These are phyloP conservation scores for Cenchrus purpureus DNA, from an alignment of 176 grass and related monocot genomes.

Conservation along the genomic window DNA sequence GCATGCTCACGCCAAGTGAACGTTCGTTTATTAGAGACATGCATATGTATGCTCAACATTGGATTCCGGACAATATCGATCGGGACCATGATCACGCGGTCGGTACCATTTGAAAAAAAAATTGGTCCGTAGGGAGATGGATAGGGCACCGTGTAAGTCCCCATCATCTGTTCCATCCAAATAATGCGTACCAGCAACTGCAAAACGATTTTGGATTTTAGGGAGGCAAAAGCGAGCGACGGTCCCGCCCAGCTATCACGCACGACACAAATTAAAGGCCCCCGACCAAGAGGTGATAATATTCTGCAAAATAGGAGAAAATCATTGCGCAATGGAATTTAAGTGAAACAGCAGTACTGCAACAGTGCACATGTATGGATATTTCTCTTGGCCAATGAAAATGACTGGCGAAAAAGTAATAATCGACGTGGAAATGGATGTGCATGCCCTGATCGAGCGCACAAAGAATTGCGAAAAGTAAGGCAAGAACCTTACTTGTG, in stretches of 20 bases:
- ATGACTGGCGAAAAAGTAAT: constrained; percentile 14
- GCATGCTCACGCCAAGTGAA: too few species aligned
- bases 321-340: background rate
- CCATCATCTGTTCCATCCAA: constrained; percentile 23
- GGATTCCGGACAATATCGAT: constrained; percentile 29
- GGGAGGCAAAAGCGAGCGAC: background rate
- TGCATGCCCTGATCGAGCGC: background rate
- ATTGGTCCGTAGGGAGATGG: background rate
- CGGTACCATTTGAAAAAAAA: background rate
- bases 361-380: background rate
- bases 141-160: background rate
- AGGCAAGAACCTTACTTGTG: background rate
- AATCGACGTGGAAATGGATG: background rate
- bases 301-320: background rate
- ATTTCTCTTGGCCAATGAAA: background rate
- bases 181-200: background rate
- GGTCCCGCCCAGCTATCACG: background rate
- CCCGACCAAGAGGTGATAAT: background rate
- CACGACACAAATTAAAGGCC: background rate
- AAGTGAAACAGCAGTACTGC: too few species aligned
- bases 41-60: background rate
- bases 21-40: background rate
- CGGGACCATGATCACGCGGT: constrained; percentile 6
- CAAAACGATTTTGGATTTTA: constrained; percentile 24
- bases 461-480: constrained; percentile 19